A percentile compares a stretch with the other conserved stretches of the same genome.
Evolutionary conservation across 176 grass and related monocot genomes (phyloP).

Genomic region (Avena eriantha): DNA sequence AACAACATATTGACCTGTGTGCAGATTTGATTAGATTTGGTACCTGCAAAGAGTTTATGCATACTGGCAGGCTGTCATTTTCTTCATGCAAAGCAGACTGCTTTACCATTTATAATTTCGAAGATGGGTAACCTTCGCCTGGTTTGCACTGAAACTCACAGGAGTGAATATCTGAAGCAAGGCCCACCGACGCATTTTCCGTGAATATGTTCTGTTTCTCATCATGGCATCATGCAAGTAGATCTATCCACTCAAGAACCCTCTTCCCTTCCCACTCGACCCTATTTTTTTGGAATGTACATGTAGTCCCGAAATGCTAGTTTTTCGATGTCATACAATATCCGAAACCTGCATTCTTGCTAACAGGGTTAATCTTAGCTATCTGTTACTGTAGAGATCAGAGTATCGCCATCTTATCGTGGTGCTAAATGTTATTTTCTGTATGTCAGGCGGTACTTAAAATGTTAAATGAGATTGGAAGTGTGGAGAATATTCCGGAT

Average conservation of each 20-base stretch:
- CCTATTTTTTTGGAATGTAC: neutral
- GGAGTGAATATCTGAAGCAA: neutral
- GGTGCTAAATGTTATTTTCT: conserved; percentile 39
- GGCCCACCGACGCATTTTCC: neutral
- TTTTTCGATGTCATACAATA: neutral
- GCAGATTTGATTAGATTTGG: neutral
- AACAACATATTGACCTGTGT: neutral
- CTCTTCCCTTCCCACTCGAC: neutral
- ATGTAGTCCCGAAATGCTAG: neutral
- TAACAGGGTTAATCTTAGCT: neutral
- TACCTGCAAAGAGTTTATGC: neutral
- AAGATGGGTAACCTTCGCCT: neutral
- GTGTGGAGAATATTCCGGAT: conserved; percentile 84
- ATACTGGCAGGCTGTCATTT: conserved; percentile 6
- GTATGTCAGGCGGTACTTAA: conserved; percentile 90
- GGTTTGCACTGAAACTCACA: neutral
- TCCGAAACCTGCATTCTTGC: neutral
- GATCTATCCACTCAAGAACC: neutral
- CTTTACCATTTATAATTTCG: neutral
- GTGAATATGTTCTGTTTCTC: neutral
- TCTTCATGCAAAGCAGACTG: conserved; percentile 19
- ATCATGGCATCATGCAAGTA: neutral
- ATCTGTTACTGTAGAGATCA: conserved; percentile 20
- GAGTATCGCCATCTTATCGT: neutral
- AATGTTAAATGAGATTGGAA: conserved; percentile 97